Base-by-base conservation (phyloP, 164 flowering plant species). In the Malania oleifera region DNA sequence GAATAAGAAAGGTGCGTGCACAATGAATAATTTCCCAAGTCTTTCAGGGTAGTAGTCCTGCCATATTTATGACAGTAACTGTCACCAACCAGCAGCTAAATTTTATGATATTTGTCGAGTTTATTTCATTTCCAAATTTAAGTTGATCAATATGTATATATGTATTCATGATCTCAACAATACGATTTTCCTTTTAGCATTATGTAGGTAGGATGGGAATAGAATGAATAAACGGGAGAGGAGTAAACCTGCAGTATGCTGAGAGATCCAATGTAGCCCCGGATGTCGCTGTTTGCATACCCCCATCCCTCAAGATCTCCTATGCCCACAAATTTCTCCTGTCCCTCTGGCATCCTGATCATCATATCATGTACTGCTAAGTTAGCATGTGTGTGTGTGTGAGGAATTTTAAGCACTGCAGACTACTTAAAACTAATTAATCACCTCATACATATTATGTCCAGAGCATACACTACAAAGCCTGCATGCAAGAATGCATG, bases 1-100 rank as follows among this genome's bases (percentile, higher is more conserved):
- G 41, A 91, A 86, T 18, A 91, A 52, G 70, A 73, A 78, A 19
- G 98, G 96, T 24, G 66, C 89, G 54, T 89, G 86, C 37, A 91
- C 67, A 13, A 86, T 7, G 49, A 71, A 78, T 46, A 86, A 3
- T 77, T 85, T 91, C 17, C 76, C 96, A 11, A 91, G 81, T 63
- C 98, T 80, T 60, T 91, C 96, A 10, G 95, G 98, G 73, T 85
- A 89, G 68, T 59, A 83, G 22, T 86, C 92, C 98, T 91, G 82
- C 63, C 50, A 65, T 49, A 45, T 17, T 10, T 17, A 45, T 45
- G 6, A 45, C 15, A 17, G 15, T n/a, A n/a, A n/a, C n/a, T n/a
- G 1, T 1, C 1, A 1, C 15, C 15, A 17, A n/a, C 7, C 49
- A 17, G 23, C 14, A 17, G 0, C 17, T 20, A 7, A 17, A 6